Conservation (phyloP, 345 rosid genomes). For the Citrus inodora region DNA sequence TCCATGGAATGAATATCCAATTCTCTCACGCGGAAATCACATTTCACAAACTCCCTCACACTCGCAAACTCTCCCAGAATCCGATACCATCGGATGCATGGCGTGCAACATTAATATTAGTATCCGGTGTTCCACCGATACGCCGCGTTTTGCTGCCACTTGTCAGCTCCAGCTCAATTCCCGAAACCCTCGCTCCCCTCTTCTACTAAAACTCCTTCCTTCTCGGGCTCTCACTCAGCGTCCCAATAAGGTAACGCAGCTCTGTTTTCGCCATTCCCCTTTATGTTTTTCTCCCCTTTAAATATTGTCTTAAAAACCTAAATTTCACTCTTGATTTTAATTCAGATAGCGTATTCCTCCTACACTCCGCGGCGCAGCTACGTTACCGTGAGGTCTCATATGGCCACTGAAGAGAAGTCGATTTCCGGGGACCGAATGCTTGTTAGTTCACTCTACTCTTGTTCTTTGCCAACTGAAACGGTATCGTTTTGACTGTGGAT, state of each 20-base stretch:
- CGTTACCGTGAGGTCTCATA: slow-evolving; percentile 40
- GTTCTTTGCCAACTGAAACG: neutral
- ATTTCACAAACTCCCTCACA: neutral
- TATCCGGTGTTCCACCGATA: slow-evolving; percentile 43
- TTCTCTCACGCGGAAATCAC: neutral
- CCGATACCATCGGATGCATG: slow-evolving; percentile 35
- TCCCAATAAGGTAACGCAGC: slow-evolving; percentile 26
- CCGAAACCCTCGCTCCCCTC: slow-evolving; percentile 36
- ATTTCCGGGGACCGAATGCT: slow-evolving; percentile 70
- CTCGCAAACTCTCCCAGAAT: neutral
- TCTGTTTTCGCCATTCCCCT: neutral
- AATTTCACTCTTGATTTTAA: neutral
- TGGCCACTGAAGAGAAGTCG: slow-evolving; percentile 62
- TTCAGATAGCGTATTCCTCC: slow-evolving; percentile 43
- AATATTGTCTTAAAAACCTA: neutral
- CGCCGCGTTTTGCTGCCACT: slow-evolving; percentile 46
- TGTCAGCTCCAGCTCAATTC: slow-evolving; percentile 12
- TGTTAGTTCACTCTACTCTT: slow-evolving; percentile 32
- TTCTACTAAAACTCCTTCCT: slow-evolving; percentile 19
- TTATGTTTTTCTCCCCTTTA: neutral
- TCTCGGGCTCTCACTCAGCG: slow-evolving; percentile 13
- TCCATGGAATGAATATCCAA: neutral
- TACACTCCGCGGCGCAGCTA: slow-evolving; percentile 36
- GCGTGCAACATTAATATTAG: slow-evolving; percentile 31
- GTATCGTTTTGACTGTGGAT: neutral